phyloP scores from a whole-genome alignment of 805 yeast species.

The Saturnispora zaruensis region DNA sequence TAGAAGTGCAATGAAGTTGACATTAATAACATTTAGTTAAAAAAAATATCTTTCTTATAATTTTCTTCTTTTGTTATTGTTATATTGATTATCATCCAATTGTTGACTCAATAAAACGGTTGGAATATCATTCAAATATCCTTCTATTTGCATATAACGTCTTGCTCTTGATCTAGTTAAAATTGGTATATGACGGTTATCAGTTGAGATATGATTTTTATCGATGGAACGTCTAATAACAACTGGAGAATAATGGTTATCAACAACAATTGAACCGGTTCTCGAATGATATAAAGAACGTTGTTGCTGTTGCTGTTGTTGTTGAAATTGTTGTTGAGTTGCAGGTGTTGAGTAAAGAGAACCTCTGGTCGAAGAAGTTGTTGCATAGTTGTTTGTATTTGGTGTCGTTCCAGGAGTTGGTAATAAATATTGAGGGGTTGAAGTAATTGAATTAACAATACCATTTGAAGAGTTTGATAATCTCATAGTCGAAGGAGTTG shows the following conservation, averaged over 20 bases:
- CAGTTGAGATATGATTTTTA: neutral
- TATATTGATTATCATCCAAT: constrained; percentile 1
- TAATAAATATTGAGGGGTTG: constrained; percentile 9
- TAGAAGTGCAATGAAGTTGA: neutral
- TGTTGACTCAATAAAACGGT: constrained; percentile 7
- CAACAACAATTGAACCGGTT: constrained; percentile 5
- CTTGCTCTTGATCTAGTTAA: constrained; percentile 15
- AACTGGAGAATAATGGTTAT: constrained; percentile 1
- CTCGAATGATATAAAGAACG: constrained; percentile 4
- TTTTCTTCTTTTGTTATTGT: constrained; percentile 3
- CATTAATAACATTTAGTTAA: neutral
- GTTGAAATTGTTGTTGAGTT: constrained; percentile 1
- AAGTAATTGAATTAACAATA: neutral
- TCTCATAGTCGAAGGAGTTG: constrained; percentile 11
- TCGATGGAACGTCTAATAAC: neutral
- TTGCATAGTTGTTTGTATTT: constrained; percentile 11
- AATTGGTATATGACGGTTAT: constrained; percentile 9
- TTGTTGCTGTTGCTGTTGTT: neutral
- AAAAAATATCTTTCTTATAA: too few species aligned
- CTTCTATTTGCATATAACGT: constrained; percentile 4
- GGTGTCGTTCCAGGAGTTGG: constrained; percentile 30
- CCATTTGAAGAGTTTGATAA: constrained; percentile 2
- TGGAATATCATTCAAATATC: constrained; percentile 6
- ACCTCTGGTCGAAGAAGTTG: neutral
- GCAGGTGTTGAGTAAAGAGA: constrained; percentile 5